Conservation (phyloP, 805 yeast species). For the Spathaspora passalidarum region DNA sequence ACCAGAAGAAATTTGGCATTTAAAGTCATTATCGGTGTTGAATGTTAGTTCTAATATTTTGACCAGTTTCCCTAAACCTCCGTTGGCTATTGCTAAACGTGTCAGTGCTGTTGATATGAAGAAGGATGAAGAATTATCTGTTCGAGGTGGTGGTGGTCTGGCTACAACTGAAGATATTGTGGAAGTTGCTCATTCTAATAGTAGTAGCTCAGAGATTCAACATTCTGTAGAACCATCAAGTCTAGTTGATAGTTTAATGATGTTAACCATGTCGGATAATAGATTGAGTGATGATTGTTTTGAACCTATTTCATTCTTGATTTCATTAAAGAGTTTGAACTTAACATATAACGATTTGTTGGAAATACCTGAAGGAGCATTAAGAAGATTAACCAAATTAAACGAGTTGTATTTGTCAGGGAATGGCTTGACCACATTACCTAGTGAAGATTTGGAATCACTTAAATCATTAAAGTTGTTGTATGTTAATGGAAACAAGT, state of each 20-base stretch:
- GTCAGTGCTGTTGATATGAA: neutral
- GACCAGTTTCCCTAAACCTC: constrained; percentile 56
- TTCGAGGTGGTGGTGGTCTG: neutral
- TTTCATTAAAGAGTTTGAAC: constrained; percentile 61
- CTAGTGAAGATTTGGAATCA: constrained; percentile 78
- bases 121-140: neutral
- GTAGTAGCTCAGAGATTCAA: neutral
- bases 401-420: constrained; percentile 78
- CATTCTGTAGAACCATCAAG: constrained; percentile 13
- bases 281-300: constrained; percentile 75
- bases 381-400: constrained; percentile 53
- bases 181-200: constrained; percentile 2
- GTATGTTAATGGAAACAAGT: constrained; percentile 77
- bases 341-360: constrained; percentile 79
- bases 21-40: constrained; percentile 52
- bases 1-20: constrained; percentile 65
- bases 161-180: constrained; percentile 3
- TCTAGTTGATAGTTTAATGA: constrained; percentile 49
- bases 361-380: constrained; percentile 77
- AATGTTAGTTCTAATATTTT: constrained; percentile 75
- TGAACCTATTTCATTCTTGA: constrained; percentile 58
- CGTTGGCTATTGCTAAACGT: constrained; percentile 26
- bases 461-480: constrained; percentile 58
- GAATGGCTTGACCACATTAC: constrained; percentile 70
- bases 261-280: constrained; percentile 76